Evolutionary conservation across 495 filamentous ascomycete species (phyloP).

Genomic region (Xylaria telfairii): DNA sequence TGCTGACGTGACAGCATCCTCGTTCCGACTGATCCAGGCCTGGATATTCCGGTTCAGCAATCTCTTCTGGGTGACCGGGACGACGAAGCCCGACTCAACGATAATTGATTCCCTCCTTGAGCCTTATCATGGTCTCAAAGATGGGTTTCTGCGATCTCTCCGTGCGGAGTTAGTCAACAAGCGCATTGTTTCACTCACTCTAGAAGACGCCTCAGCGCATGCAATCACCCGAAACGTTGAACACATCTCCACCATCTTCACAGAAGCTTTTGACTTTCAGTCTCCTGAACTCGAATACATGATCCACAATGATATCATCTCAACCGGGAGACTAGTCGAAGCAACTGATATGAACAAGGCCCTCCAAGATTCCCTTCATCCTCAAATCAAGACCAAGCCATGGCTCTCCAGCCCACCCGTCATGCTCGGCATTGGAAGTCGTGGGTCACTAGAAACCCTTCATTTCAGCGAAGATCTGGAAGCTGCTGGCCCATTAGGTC

Average conservation of each 20-base stretch:
- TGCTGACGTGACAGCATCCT: neutral
- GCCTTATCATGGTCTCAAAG: neutral
- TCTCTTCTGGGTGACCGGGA: neutral
- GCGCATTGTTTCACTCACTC: neutral
- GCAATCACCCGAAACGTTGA: neutral
- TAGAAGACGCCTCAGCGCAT: neutral
- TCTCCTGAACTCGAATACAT: neutral
- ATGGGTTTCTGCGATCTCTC: neutral
- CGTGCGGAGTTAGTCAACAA: neutral
- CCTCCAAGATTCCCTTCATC: neutral
- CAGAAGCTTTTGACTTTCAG: neutral
- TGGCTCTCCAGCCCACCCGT: neutral
- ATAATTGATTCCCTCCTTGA: neutral
- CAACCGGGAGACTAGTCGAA: neutral
- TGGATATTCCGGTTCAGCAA: neutral
- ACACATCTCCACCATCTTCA: neutral
- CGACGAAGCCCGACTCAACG: neutral
- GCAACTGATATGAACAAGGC: neutral
- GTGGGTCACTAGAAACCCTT: neutral
- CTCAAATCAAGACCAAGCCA: neutral
- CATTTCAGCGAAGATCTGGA: neutral
- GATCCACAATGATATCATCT: neutral
- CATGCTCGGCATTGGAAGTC: neutral
- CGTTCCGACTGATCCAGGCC: neutral
- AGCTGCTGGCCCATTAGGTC: neutral